Evolutionary conservation across 1,284 basidiomycete species (phyloP), one percentile per base, ranked within the genome.

Genomic region (Moesziomyces sp.): DNA sequence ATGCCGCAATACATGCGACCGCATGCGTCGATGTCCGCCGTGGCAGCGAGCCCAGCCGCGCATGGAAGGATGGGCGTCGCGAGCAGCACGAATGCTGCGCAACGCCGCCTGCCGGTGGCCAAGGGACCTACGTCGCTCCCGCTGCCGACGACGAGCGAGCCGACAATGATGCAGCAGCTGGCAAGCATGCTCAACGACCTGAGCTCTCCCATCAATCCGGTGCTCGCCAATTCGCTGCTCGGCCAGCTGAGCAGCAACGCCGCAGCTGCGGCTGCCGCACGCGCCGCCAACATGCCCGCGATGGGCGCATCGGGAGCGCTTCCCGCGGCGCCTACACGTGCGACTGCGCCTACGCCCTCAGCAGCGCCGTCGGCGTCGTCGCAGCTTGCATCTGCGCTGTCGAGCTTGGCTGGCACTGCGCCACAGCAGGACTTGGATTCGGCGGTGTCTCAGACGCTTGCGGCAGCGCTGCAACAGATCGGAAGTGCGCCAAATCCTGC

Each of bases 401-500:
- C 77, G 13, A 66, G 52, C 33, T 40, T 65, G 1, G 24, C 67
- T n/a, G 55, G 61, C 24, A 49, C 60, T 24, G 19, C 52, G 40
- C 49, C 70, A 14, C 75, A 73, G 55, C 71, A 71, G 23, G 77
- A 79, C 38, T 33, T 79, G 24, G 77, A 79, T 35, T 76, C 75
- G 53, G 77, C 77, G 0, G 77, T 79, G 16, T 75, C 75, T 19
- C 59, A 79, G 42, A 79, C 77, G 21, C 56, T 79, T n/a, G 74
- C 76, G 26, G 77, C 77, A 0, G 77, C 77, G 1, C 63, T 79
- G 52, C 72, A 79, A 53, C 72, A 79, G 58, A 75, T 79, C 48
- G 73, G 64, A 4, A 61, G 63, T 24, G 43, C 64, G 21, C 50
- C 49, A 24, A 48, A 57, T 4, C 46, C 52, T 18, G 47, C 9